A percentile compares a stretch with the other conserved stretches of the same genome.
These are phyloP conservation scores for Mercurialis annua DNA, from an alignment of 345 rosid genomes.

Conservation along the genomic window DNA sequence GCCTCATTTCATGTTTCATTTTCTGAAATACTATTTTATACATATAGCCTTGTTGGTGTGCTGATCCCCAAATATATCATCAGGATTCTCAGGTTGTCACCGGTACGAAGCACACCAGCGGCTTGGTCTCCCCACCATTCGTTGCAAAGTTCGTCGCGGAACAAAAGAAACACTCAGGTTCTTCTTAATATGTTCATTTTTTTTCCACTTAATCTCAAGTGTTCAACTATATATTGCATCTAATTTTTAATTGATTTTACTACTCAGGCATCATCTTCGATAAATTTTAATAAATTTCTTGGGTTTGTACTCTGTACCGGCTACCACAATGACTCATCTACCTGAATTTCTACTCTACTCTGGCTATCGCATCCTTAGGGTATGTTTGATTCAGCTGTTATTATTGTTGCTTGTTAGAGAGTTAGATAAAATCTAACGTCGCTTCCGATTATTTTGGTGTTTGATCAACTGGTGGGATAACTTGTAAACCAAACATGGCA, in stretches of 20 bases:
- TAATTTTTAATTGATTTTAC: constrained; percentile 4
- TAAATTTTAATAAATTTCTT: constrained; percentile 21
- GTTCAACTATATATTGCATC: neutral
- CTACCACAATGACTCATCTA: no score
- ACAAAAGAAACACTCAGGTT: constrained; percentile 86
- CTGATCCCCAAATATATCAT: neutral
- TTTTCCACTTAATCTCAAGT: neutral
- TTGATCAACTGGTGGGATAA: no score
- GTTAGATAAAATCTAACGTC: no score
- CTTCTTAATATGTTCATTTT: neutral
- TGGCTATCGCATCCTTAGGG: no score
- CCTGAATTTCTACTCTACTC: neutral
- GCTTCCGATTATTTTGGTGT: no score
- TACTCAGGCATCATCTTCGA: constrained; percentile 86
- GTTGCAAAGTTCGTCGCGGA: constrained; percentile 84
- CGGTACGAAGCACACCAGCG: constrained; percentile 86
- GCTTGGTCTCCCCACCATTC: constrained; percentile 80
- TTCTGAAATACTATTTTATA: neutral
- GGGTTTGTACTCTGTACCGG: no score
- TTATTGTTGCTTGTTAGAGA: no score
- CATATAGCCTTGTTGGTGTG: neutral
- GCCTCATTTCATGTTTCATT: neutral
- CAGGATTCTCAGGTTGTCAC: constrained; percentile 91
- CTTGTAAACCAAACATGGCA: no score
- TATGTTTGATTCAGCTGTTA: no score